Conservation (phyloP, 148 eudicot species). For the Diospyros kaki region DNA sequence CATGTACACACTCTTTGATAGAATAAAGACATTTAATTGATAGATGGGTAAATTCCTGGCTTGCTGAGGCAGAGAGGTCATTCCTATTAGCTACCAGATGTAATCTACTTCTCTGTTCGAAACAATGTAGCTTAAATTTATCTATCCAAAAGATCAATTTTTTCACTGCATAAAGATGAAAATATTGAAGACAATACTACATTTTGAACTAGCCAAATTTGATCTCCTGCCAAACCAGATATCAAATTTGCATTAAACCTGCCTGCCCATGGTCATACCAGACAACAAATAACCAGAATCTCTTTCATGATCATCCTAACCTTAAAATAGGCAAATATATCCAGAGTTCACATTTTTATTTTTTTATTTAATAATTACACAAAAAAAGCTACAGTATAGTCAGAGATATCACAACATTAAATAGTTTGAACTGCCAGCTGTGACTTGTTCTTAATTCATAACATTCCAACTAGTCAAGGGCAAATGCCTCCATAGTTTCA, state of each 20-base stretch:
- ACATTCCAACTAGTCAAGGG: background rate
- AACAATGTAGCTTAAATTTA: no score
- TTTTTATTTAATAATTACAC: constrained; percentile 5
- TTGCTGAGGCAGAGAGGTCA: no score
- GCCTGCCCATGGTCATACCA: constrained; percentile 1
- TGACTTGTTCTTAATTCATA: background rate
- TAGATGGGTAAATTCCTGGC: no score
- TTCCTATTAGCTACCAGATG: no score
- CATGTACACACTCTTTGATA: no score
- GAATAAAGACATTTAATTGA: no score
- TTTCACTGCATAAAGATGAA: no score
- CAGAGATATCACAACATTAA: background rate
- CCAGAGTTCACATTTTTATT: background rate
- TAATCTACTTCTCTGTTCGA: no score
- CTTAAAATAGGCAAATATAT: background rate
- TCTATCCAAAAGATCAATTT: no score
- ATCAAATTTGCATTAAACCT: background rate
- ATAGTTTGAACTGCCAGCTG: background rate
- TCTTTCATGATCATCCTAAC: background rate
- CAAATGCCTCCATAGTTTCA: constrained; percentile 2
- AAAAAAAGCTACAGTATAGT: background rate
- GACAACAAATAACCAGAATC: background rate
- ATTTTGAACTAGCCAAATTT: background rate
- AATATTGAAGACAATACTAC: background rate
- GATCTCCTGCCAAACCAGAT: background rate